Base-by-base conservation (phyloP, 306 rosid genomes). In the Quercus bicolor region DNA sequence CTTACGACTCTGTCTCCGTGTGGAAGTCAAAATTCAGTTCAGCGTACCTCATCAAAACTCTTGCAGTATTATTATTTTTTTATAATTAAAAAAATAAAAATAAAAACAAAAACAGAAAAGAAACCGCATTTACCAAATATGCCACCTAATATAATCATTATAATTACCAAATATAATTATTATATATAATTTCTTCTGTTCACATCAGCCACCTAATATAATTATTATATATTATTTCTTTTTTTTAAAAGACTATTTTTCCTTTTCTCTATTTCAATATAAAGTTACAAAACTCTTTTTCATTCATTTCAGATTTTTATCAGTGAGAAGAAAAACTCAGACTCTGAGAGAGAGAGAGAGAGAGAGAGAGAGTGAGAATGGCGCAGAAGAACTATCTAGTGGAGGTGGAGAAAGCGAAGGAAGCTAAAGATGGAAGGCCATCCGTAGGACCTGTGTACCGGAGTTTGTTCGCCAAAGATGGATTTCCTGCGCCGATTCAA, bases 401-500 rank as follows among this genome's bases (percentile, higher is more conserved):
- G 5, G 93, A 92, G 82, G 91, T 92, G 3, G 99, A 91, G 84
- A 85, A 88, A 77, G 89, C 89, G 0, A 88, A 85, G 85, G 89
- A 73, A 5, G 93, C 92, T 4, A 68, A 56, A n/a, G 86, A 72
- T 1, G 94, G 88, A 4, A 84, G 72, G 52, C 97, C 96, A 1
- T 90, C 98, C 1, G 33, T 80, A 3, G 98, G 98, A 16, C 91
- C 98, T 13, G 96, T 86, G 4, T 92, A 95, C 23, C 92, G 98
- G 56, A 93, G 98, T 82, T 51, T 87, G 56, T 91, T 91, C 75
- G 94, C 98, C 2, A 93, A 91, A 75, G 88, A 93, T 80, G 98
- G 98, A 11, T 92, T 89, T 56, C 97, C 98, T 11, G 29, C 91
- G 54, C 91, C 96, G 19, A 66, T 87, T 64, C 53, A 55, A 2